These are phyloP conservation scores for Taiozyma sp. DNA, from an alignment of 1,139 yeast genomes.

Conservation along the genomic window DNA sequence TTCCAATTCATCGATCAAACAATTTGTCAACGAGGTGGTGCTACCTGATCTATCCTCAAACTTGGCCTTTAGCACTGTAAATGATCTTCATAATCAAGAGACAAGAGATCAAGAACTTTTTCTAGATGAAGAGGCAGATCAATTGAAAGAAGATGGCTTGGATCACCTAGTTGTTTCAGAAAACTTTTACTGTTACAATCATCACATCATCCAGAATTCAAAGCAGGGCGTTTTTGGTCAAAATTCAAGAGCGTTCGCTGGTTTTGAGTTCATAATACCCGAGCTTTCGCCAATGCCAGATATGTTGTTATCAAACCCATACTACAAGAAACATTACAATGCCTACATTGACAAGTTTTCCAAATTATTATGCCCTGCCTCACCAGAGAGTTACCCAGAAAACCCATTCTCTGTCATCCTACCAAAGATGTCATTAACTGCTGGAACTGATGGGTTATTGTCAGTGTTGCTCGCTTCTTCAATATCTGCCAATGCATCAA, in stretches of 20 bases:
- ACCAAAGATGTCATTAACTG: conserved; percentile 65
- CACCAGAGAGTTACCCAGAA: conserved; percentile 46
- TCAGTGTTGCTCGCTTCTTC: conserved; percentile 65
- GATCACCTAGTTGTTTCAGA: neutral
- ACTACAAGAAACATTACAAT: conserved; percentile 39
- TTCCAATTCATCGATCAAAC: conserved; percentile 10
- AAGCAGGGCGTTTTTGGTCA: neutral
- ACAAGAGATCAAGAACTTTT: neutral
- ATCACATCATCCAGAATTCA: neutral
- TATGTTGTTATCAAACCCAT: conserved; percentile 11
- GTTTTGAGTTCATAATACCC: conserved; percentile 12
- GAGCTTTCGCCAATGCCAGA: conserved; percentile 15
- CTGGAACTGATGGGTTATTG: conserved; percentile 47
- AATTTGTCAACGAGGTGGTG: conserved; percentile 10
- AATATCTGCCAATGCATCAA: conserved; percentile 39
- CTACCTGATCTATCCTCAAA: conserved; percentile 8
- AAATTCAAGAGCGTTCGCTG: conserved; percentile 2
- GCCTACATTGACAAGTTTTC: conserved; percentile 63
- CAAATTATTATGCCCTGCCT: conserved; percentile 62
- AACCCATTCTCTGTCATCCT: conserved; percentile 64
- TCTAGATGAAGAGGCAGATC: neutral
- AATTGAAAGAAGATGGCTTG: neutral
- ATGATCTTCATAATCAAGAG: neutral
- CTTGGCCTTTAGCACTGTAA: neutral
- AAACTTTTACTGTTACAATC: neutral